phyloP scores from a whole-genome alignment of 768 basidiomycete genomes.

The Suillus brevipes region DNA sequence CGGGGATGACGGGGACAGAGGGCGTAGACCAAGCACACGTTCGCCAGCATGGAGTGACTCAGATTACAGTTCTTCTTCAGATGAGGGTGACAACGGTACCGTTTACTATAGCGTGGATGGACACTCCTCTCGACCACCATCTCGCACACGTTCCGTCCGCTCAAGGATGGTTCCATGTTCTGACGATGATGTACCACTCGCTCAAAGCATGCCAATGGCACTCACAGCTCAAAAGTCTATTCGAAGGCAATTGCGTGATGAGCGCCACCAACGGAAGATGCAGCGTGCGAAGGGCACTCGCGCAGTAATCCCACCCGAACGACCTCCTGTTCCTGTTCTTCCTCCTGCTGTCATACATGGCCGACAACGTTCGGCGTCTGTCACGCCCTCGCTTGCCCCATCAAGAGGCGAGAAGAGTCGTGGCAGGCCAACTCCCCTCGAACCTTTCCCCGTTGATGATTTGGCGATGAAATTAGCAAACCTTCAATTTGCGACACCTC shows the following conservation, averaged over 20 bases:
- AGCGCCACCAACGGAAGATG: slow-evolving; percentile 57
- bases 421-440: slow-evolving; percentile 41
- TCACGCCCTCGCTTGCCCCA: slow-evolving; percentile 20
- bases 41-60: slow-evolving; percentile 37
- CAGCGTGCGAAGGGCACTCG: slow-evolving; percentile 41
- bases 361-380: slow-evolving; percentile 35
- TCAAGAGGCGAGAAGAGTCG: slow-evolving; percentile 42
- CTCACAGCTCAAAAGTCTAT: slow-evolving; percentile 81
- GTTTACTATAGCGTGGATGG: slow-evolving; percentile 45
- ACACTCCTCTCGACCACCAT: slow-evolving; percentile 22
- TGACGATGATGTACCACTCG: slow-evolving; percentile 84
- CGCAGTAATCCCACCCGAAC: slow-evolving; percentile 19
- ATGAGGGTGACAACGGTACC: slow-evolving; percentile 42
- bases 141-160: slow-evolving; percentile 22
- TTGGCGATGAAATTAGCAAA: slow-evolving; percentile 57
- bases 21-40: slow-evolving; percentile 27
- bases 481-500: slow-evolving; percentile 39
- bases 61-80: slow-evolving; percentile 39
- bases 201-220: slow-evolving; percentile 79
- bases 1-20: slow-evolving; percentile 41
- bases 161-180: slow-evolving; percentile 27
- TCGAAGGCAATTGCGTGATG: slow-evolving; percentile 66
- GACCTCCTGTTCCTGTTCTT: slow-evolving; percentile 18
- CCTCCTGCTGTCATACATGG: slow-evolving; percentile 26
- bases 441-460: slow-evolving; percentile 55